Percentiles rank a stretch among this genome's conserved stretches.
Conservation (phyloP, 2,329 filamentous ascomycete species). For the Neopestalotiopsis sp. region DNA sequence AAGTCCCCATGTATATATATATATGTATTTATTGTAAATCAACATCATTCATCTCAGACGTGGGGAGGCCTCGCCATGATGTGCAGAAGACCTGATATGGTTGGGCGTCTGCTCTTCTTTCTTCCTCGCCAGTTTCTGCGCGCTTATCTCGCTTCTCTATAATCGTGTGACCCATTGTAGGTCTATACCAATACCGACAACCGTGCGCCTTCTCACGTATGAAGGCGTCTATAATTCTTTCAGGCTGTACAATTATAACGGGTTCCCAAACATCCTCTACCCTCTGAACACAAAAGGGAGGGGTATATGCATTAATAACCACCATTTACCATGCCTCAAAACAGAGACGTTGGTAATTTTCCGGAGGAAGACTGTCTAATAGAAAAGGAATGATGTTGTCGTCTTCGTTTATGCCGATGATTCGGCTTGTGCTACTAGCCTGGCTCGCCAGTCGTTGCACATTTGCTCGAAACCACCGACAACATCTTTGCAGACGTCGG, state of each 20-base stretch:
- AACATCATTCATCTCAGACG: constrained; percentile 14
- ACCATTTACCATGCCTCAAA: neutral
- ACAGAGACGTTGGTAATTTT: neutral
- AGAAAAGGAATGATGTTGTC: neutral
- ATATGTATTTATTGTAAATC: neutral
- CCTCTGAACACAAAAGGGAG: neutral
- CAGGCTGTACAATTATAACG: constrained; percentile 4
- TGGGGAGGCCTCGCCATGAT: neutral
- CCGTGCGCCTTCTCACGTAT: neutral
- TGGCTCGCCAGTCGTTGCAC: constrained; percentile 82
- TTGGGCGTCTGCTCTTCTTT: neutral
- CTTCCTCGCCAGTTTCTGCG: neutral
- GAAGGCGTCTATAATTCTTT: neutral
- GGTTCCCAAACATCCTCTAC: neutral
- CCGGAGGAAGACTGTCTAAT: neutral
- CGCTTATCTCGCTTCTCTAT: neutral
- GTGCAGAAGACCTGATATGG: neutral
- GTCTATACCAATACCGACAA: constrained; percentile 11
- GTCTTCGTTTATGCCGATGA: constrained; percentile 34
- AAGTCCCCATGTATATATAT: neutral
- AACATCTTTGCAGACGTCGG: constrained; percentile 83
- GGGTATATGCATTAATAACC: neutral
- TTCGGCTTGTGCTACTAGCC: constrained; percentile 71
- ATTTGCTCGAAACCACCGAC: constrained; percentile 91
- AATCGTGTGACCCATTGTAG: constrained; percentile 3